These are phyloP conservation scores for Botrytis medusae DNA, from an alignment of 2,329 filamentous ascomycete genomes.

Conservation along the genomic window DNA sequence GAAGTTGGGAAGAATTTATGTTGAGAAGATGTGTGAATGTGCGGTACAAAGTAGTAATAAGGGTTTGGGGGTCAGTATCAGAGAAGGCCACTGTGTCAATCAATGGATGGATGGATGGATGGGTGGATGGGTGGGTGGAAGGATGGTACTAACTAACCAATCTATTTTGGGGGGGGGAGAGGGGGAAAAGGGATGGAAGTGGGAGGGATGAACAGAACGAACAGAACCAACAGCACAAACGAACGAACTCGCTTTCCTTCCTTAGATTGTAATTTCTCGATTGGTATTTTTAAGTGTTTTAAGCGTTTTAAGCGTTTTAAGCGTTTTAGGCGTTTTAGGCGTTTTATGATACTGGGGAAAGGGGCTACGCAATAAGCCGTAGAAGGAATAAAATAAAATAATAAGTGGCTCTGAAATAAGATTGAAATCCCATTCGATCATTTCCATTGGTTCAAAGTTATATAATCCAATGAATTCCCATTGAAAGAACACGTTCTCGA, in stretches of 20 bases:
- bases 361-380: not conserved
- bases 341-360: not conserved
- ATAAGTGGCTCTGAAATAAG: slow-evolving; percentile 2
- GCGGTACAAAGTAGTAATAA: not conserved
- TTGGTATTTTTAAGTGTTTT: too few relatives aligned
- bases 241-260: too few relatives aligned
- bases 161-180: not conserved
- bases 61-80: not conserved
- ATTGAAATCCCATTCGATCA: not conserved
- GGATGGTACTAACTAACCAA: not conserved
- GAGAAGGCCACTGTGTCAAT: slow-evolving; percentile 13
- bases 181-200: not conserved
- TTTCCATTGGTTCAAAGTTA: not conserved
- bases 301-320: too few relatives aligned
- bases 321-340: too few relatives aligned
- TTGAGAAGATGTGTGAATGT: not conserved
- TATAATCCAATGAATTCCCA: not conserved
- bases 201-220: too few relatives aligned
- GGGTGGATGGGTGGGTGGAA: not conserved
- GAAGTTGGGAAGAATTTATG: not conserved
- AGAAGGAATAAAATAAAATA: not conserved
- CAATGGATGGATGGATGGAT: not conserved
- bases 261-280: too few relatives aligned
- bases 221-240: too few relatives aligned
- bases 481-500: slow-evolving; percentile 12